These are phyloP conservation scores for Pichia exigua DNA, from an alignment of 805 yeast species.

Conservation along the genomic window DNA sequence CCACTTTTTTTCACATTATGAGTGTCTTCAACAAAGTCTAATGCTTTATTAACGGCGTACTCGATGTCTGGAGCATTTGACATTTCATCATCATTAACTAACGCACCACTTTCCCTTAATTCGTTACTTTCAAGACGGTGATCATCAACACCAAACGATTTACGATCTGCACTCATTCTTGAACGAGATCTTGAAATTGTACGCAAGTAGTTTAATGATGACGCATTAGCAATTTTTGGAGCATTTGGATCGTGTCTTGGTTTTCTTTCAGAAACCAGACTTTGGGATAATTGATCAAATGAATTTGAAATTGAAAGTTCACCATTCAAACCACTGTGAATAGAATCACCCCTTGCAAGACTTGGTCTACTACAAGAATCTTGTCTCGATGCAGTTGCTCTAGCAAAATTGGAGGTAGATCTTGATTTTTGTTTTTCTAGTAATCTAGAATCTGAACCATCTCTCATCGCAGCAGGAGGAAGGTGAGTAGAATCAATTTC, in stretches of 20 bases:
- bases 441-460: conserved; percentile 32
- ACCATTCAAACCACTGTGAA: conserved; percentile 47
- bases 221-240: conserved; percentile 18
- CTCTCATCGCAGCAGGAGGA: conserved; percentile 40
- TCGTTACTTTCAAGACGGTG: conserved; percentile 28
- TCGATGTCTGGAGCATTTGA: conserved; percentile 41
- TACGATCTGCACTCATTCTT: conserved; percentile 33
- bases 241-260: conserved; percentile 32
- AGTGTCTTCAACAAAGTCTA: conserved; percentile 26
- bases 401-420: conserved; percentile 9
- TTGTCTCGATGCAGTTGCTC: neutral
- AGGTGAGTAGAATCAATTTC: conserved; percentile 32
- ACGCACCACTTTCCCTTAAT: conserved; percentile 50
- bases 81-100: conserved; percentile 42
- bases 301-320: conserved; percentile 17
- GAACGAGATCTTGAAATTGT: conserved; percentile 61
- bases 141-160: conserved; percentile 26
- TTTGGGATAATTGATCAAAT: conserved; percentile 24
- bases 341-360: conserved; percentile 72
- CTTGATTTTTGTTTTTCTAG: conserved; percentile 18
- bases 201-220: conserved; percentile 51
- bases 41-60: conserved; percentile 41
- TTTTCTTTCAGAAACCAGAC: conserved; percentile 27
- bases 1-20: conserved; percentile 17
- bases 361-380: conserved; percentile 38